Evolutionary conservation across 2,329 filamentous ascomycete species (phyloP), one percentile per base, ranked within the genome.

Genomic region (Alternaria gansuensis): DNA sequence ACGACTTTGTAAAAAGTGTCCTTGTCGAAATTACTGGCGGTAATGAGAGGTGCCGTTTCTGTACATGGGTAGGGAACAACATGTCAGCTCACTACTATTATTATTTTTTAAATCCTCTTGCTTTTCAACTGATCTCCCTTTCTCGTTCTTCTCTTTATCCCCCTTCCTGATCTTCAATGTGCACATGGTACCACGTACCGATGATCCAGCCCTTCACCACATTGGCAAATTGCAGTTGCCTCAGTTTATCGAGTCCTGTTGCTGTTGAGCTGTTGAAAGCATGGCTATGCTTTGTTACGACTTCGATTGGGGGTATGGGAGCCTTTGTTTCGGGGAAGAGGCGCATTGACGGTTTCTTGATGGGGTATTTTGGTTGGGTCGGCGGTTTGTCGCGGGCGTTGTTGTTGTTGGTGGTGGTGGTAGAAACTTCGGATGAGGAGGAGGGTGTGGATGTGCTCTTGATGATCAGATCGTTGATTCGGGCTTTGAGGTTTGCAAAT

Each of bases 191-290:
- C 3, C 23, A 26, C 37, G 17, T 31, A 61, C 45, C 59, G 29
- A 61, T 24, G 3, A 61, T 51, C 43, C 24, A 33, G 1, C 10
- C 23, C 13, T 58, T 61, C 7, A 61, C 4, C 8, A 11, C 2
- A 23, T 51, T 13, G 5, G 37, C 14, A 40, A 61, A 61, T 5
- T 58, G 44, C 5, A 58, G 3, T 23, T 61, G 59, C 21, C 33
- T 13, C 33, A 61, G 13, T n/a, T 58, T 58, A 21, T 39, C 40
- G 40, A 58, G 21, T 14, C 59, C 54, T 6, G 45, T 24, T 24
- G 31, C 50, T 28, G 40, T 51, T 21, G 54, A 33, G 17, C 50
- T 51, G 13, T 54, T 55, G 39, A 57, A 61, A 1, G 44, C 34
- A 29, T 43, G 44, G 23, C 50, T 58, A 33, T 56, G 57, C 29